Evolutionary conservation across 2,329 filamentous ascomycete genomes (phyloP), one percentile per base, ranked within the genome.

Genomic region (Didymella lethalis): DNA sequence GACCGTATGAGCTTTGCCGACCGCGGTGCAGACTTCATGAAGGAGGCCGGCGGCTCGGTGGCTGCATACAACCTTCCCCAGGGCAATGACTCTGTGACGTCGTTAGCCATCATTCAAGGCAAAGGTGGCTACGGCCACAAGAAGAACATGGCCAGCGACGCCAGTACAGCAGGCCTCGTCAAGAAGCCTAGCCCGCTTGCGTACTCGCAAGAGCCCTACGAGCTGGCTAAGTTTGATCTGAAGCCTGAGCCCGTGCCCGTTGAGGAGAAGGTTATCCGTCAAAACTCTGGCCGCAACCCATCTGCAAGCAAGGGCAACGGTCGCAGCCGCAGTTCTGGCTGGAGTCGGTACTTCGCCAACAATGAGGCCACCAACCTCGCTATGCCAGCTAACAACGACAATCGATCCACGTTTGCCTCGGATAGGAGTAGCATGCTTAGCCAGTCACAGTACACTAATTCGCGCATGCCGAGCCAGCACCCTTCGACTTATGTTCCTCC

Each of bases 331-430:
- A 91, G 88, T 70, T 92, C 90, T 11, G 90, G 90, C 46, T 92
- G 90, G 90, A 91, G 91, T 75, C 81, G 86, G 52, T 92, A 92
- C 77, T 92, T 90, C 85, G 90, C 89, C 14, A 89, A 88, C 49
- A 90, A 89, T 52, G 90, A 88, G 64, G 85, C 76, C n/a, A 79
- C 77, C 5, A 78, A 79, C 54, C 71, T 80, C 6, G 75, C 88
- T 7, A 78, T 89, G 55, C 88, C 89, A 68, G 84, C 89, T 25
- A 79, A 90, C 7, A 87, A 73, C 41, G 80, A 90, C 7, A 87
- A 73, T 32, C 70, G 76, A 43, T 76, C 74, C 8, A 77, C 76
- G 8, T 78, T 72, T 54, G 73, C 72, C 10, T 77, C 76, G 5
- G 75, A 78, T 49, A 64, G 75, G 66, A 80, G 73, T 46, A 79